Evolutionary conservation across 441 rosid species (phyloP), one percentile per base, ranked within the genome.

Genomic region (Gossypium davidsonii): DNA sequence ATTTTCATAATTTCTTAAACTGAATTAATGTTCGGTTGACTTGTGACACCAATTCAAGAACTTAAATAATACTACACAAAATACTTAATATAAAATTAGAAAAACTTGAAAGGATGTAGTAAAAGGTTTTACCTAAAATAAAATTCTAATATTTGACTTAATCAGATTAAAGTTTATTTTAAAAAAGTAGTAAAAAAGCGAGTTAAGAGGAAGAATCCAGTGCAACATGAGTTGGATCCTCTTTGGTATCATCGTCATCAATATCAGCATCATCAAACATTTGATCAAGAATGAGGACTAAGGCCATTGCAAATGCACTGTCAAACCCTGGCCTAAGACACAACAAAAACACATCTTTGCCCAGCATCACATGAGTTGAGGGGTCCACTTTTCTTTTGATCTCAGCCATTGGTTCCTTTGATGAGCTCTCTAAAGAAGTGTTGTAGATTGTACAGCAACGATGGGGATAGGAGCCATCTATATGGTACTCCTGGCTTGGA

Each of bases 251-350:
- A 53, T 37, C 74, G 0, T 17, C 72, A 0, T 64, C 75, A 9
- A 4, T 11, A 3, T 39, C 78, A 12, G 4, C 76, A 3, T 78
- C 80, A 20, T 77, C 85, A 71, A 52, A 74, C 61, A 78, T 76
- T 59, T 82, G 82, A 70, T 80, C 84, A 58, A 82, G 83, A 55
- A 84, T 53, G 5, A 84, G 81, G 31, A 84, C 78, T 67, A 78
- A 53, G 6, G 80, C 87, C 85, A 79, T 76, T 0, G 83, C 83
- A 44, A 84, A 82, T 2, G 87, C 87, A 51, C 76, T 72, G 26
- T 82, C 85, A 25, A 82, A 53, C 4, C 85, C 71, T 0, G 83
- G 78, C 67, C 52, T 58, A 5, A 84, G 58, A 26, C 79, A 62
- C 0, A 82, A 61, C 75, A 61, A 25, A 31, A 84, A 81, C 4